Base-by-base conservation (phyloP, 805 yeast species). In the Yarrowia sp. region DNA sequence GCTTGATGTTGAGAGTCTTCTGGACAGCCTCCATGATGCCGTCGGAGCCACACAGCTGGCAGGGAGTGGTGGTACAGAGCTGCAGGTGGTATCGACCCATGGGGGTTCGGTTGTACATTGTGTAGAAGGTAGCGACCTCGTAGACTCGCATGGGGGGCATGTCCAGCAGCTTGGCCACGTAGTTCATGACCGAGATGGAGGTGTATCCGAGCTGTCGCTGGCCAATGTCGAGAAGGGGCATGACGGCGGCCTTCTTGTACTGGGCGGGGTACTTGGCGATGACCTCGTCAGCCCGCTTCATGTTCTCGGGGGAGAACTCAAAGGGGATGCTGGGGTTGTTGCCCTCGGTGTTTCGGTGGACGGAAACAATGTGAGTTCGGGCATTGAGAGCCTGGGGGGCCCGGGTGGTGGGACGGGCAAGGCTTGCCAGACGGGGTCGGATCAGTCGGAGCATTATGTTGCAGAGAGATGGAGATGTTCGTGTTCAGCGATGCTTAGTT, bases 111-210 rank as follows among this genome's bases (percentile, higher is more conserved):
- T 88, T 88, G 80, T 86, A 90, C 96, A 90, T 90, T 70, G 96
- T 90, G 78, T 90, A 90, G 79, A 90, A 90, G 45, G 96, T 88
- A 36, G 96, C 96, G 68, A 90, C 96, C 76, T 90, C 96, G 76
- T 90, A 90, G 35, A 90, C 96, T 78, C 96, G 84, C 96, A 90
- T 90, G 66, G 96, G 96, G 35, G 96, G 96, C 86, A 90, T 88
- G 72, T 89, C 93, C 71, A 89, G 81, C 73, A 87, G 72, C 76
- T 87, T 85, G 64, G 96, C 96, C 60, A 90, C 96, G 74, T 90
- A 88, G 79, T 90, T 89, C 96, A 90, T 90, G 68, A 89, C 95
- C 38, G 90, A 81, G 70, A 90, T 88, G 44, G 96, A 89, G 47
- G 95, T 88, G 80, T 87, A 90, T 0, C 96, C 96, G 65, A 81